phyloP scores from a whole-genome alignment of 2,329 filamentous ascomycete genomes.

The Akanthomyces dipterigenus region DNA sequence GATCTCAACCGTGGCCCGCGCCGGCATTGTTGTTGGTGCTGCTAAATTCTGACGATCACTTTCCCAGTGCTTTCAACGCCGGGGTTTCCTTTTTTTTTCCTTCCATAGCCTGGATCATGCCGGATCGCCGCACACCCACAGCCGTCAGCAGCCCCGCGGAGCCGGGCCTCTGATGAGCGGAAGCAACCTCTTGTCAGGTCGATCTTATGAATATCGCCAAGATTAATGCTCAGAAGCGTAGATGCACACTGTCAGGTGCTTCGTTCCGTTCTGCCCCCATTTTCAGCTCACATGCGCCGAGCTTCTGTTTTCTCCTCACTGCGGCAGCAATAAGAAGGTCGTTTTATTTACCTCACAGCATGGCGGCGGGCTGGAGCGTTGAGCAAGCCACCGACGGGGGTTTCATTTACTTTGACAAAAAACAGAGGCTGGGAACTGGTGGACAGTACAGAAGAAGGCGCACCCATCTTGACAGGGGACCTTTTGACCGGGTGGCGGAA shows the following conservation, averaged over 20 bases:
- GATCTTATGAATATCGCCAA: neutral
- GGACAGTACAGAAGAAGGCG: neutral
- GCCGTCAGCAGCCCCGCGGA: neutral
- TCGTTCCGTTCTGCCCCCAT: neutral
- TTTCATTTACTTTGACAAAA: neutral
- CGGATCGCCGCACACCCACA: neutral
- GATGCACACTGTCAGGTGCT: too few species aligned
- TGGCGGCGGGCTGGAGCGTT: neutral
- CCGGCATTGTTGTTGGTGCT: neutral
- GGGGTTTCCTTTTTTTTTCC: neutral
- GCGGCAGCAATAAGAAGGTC: neutral
- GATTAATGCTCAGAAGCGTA: neutral
- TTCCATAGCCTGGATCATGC: conserved; percentile 5
- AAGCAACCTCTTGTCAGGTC: neutral
- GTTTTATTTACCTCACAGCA: neutral
- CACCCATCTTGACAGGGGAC: neutral
- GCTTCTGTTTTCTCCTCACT: neutral
- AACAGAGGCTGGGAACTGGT: neutral
- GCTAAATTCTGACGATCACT: neutral
- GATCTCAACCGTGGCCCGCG: neutral
- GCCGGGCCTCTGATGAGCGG: neutral
- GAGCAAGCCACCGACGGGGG: neutral
- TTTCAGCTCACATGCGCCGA: neutral
- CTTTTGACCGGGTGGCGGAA: neutral
- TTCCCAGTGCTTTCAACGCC: neutral